phyloP scores from a whole-genome alignment of 805 yeast species.

The Metschnikowia dekortorum region DNA sequence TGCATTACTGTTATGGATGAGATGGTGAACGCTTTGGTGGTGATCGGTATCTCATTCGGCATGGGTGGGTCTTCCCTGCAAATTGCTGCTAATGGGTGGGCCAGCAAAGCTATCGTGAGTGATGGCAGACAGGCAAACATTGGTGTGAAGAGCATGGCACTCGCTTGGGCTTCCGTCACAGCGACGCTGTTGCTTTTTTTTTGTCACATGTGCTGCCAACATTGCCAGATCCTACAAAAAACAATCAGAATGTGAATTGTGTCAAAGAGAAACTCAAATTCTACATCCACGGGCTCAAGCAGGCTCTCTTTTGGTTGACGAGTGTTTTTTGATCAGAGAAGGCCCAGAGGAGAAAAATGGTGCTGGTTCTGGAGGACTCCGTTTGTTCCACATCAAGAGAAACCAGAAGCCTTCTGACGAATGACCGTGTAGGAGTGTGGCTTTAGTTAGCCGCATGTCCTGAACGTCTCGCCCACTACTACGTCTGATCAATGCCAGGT shows the following conservation, averaged over 20 bases:
- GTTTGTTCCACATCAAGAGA: constrained; percentile 72
- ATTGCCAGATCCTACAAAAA: constrained; percentile 47
- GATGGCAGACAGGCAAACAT: constrained; percentile 43
- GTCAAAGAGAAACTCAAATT: constrained; percentile 15
- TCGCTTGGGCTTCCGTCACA: constrained; percentile 68
- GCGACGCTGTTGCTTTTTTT: constrained; percentile 44
- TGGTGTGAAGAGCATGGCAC: constrained; percentile 56
- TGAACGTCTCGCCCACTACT: neutral
- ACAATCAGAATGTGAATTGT: constrained; percentile 37
- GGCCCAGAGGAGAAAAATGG: constrained; percentile 35
- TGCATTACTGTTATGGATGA: constrained; percentile 53
- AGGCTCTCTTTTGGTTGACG: constrained; percentile 31
- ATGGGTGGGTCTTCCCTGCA: constrained; percentile 63
- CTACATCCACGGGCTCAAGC: constrained; percentile 13
- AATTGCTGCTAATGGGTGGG: constrained; percentile 77
- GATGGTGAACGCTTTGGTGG: constrained; percentile 48
- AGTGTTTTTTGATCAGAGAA: constrained; percentile 40
- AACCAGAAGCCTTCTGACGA: constrained; percentile 41
- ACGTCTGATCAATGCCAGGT: neutral
- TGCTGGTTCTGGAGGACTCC: constrained; percentile 52
- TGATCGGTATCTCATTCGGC: constrained; percentile 49
- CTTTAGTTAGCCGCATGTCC: neutral
- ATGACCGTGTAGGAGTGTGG: constrained; percentile 30
- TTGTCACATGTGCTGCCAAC: constrained; percentile 49
- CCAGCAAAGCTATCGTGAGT: constrained; percentile 59